Evolutionary conservation across 2,329 filamentous ascomycete species (phyloP).

Genomic region (Nigrograna mackinnonii): DNA sequence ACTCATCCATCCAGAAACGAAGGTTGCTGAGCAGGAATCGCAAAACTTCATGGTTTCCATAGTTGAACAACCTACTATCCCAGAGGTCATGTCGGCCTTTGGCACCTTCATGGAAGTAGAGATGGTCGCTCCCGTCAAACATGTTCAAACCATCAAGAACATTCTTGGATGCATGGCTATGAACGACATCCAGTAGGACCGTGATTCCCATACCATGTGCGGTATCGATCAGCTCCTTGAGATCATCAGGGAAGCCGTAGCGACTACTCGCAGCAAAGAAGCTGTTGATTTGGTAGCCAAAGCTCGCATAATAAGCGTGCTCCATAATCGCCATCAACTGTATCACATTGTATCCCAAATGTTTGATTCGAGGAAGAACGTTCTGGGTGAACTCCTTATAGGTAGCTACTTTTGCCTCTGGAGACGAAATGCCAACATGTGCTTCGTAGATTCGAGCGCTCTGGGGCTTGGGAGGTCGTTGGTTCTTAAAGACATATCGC

Average conservation of each 20-base stretch:
- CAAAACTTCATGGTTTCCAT: conserved; percentile 89
- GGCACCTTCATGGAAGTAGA: conserved; percentile 88
- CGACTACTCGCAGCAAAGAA: conserved; percentile 98
- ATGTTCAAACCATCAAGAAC: conserved; percentile 92
- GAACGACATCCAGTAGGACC: conserved; percentile 92
- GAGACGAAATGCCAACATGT: conserved; percentile 96
- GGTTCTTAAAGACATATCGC: conserved; percentile 82
- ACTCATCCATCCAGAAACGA: conserved; percentile 99
- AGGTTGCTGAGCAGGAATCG: conserved; percentile 96
- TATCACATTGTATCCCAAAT: conserved; percentile 93
- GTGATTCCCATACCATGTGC: conserved; percentile 90
- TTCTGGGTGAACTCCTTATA: conserved; percentile 97
- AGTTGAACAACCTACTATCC: conserved; percentile 98
- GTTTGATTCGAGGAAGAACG: conserved; percentile 88
- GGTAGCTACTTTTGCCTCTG: conserved; percentile 83
- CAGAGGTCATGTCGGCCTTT: conserved; percentile 90
- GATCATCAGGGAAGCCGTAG: conserved; percentile 89
- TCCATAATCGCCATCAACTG: conserved; percentile 99
- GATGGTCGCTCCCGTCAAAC: conserved; percentile 93
- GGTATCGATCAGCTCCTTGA: conserved; percentile 95
- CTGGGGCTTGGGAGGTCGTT: conserved; percentile 77
- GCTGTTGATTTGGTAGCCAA: conserved; percentile 98
- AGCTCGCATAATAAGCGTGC: conserved; percentile 98
- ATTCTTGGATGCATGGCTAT: conserved; percentile 98
- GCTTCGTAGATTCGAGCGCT: conserved; percentile 96